phyloP scores from a whole-genome alignment of 768 basidiomycete genomes.

The Kwoniella mangroviensis region DNA sequence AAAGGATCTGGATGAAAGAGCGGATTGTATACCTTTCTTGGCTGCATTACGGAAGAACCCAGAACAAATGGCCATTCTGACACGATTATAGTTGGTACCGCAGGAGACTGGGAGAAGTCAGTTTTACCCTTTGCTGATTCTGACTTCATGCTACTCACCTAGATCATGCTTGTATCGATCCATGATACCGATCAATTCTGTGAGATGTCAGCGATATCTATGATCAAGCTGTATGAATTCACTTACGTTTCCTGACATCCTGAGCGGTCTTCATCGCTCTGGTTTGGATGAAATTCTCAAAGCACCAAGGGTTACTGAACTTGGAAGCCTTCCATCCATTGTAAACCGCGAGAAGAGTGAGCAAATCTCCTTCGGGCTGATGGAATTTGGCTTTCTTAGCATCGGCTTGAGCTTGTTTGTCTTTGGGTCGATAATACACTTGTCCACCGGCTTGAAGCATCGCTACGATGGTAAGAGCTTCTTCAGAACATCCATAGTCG shows the following conservation, averaged over 20 bases:
- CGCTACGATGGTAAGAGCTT: constrained; percentile 93
- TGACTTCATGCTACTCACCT: constrained; percentile 17
- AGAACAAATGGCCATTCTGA: constrained; percentile 93
- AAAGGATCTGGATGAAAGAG: constrained; percentile 7
- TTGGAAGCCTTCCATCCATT: constrained; percentile 97
- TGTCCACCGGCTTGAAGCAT: constrained; percentile 92
- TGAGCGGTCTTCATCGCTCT: constrained; percentile 96
- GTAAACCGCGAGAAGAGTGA: constrained; percentile 73
- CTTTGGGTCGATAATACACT: constrained; percentile 98
- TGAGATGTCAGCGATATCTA: constrained; percentile 11
- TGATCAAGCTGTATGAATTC: background rate
- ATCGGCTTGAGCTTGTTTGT: constrained; percentile 98
- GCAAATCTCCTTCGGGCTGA: constrained; percentile 92
- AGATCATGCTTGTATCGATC: constrained; percentile 99
- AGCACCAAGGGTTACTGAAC: constrained; percentile 99
- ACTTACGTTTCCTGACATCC: constrained; percentile 83
- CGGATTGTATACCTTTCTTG: constrained; percentile 71
- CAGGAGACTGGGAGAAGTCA: constrained; percentile 59
- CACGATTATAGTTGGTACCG: constrained; percentile 87
- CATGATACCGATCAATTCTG: constrained; percentile 92
- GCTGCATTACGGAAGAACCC: constrained; percentile 98
- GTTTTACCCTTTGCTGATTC: background rate
- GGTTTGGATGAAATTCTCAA: constrained; percentile 98
- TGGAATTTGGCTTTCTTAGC: constrained; percentile 99
- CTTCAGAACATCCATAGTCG: constrained; percentile 96